Evolutionary conservation across 2,329 filamentous ascomycete species (phyloP).

Genomic region (Phyllosticta citribraziliensis): DNA sequence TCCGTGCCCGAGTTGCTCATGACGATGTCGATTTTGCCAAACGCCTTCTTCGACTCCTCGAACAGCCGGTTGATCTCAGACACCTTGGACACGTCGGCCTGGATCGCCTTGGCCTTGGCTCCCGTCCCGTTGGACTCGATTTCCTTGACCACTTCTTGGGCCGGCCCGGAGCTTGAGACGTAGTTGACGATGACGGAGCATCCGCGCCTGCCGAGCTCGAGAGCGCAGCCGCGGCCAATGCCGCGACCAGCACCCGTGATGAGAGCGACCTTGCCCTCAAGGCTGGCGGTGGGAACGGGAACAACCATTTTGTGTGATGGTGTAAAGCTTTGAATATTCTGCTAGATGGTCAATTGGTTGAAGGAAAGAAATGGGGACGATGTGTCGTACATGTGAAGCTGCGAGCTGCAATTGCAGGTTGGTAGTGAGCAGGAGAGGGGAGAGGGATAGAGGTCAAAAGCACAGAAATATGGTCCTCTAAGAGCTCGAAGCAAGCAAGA

Average conservation of each 20-base stretch:
- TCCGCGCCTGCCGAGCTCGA: constrained; percentile 57
- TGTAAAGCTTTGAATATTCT: constrained; percentile 12
- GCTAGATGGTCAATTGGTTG: neutral
- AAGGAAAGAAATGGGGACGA: neutral
- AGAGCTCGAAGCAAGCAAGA: neutral
- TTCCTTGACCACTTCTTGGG: constrained; percentile 38
- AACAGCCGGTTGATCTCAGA: constrained; percentile 50
- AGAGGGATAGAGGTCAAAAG: neutral
- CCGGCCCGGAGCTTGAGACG: constrained; percentile 42
- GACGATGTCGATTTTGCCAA: constrained; percentile 39
- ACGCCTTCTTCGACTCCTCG: constrained; percentile 32
- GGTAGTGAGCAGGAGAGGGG: neutral
- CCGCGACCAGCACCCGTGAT: constrained; percentile 56
- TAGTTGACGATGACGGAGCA: constrained; percentile 58
- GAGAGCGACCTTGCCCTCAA: constrained; percentile 46
- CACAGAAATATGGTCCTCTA: neutral
- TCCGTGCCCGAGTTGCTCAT: constrained; percentile 52
- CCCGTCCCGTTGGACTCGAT: constrained; percentile 39
- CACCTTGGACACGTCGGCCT: constrained; percentile 47
- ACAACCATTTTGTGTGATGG: constrained; percentile 23
- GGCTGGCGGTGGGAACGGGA: constrained; percentile 38
- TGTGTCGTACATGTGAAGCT: neutral
- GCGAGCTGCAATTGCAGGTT: neutral
- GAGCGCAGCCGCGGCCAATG: constrained; percentile 56
- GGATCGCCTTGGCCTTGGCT: constrained; percentile 46